Percentiles rank a stretch among this genome's conserved stretches.
Conservation (phyloP, 331 rosid genomes). For the Malus hybrid region DNA sequence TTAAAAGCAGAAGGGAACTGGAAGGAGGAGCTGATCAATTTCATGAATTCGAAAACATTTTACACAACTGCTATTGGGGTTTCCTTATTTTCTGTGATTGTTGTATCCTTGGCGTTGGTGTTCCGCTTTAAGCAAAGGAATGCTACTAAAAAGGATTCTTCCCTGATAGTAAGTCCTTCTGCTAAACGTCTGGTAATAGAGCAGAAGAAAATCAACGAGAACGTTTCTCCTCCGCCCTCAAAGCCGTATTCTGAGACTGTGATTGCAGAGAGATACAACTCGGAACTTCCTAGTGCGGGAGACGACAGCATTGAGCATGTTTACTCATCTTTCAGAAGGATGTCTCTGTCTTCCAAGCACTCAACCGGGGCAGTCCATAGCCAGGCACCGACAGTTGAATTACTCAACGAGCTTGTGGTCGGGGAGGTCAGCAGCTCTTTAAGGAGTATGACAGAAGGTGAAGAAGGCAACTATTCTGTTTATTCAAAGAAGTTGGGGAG, state of each 20-base stretch:
- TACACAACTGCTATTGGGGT: slow-evolving; percentile 14
- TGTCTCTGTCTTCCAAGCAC: slow-evolving; percentile 8
- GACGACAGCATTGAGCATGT: not conserved
- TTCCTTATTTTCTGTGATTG: not conserved
- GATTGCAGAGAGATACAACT: not conserved
- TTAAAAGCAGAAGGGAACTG: not conserved
- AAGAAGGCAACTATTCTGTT: slow-evolving; percentile 19
- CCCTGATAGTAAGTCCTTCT: not conserved
- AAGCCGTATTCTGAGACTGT: not conserved
- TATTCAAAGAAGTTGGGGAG: slow-evolving; percentile 8
- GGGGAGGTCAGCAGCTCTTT: slow-evolving; percentile 18
- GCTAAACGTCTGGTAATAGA: slow-evolving; percentile 5
- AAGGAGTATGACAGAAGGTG: slow-evolving; percentile 4
- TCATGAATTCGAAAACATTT: not conserved
- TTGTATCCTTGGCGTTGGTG: slow-evolving; percentile 4
- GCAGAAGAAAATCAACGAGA: not conserved
- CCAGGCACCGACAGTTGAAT: slow-evolving; percentile 28
- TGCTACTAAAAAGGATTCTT: slow-evolving; percentile 1
- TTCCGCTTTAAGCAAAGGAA: slow-evolving; percentile 5
- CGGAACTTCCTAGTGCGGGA: not conserved
- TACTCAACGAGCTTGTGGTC: slow-evolving; percentile 37
- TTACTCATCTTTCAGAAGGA: slow-evolving; percentile 9
- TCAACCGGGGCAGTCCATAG: slow-evolving; percentile 10
- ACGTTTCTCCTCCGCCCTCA: slow-evolving; percentile 1
- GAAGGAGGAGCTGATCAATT: slow-evolving; percentile 8